Percentiles rank a stretch among this genome's conserved stretches.
These are phyloP conservation scores for Xylaria hypoxylon DNA, from an alignment of 2,329 filamentous ascomycete species.

Conservation along the genomic window DNA sequence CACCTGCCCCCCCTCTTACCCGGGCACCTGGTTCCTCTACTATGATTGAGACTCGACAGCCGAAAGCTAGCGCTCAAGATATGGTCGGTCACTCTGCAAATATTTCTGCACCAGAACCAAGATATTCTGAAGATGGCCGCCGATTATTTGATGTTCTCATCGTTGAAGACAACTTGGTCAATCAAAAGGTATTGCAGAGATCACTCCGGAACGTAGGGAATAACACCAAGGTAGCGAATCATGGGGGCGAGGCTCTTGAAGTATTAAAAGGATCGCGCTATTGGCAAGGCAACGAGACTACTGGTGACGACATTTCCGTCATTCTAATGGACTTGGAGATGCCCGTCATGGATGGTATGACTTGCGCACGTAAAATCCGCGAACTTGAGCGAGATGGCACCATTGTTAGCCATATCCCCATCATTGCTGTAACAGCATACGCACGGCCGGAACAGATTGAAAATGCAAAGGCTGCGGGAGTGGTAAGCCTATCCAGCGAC, in stretches of 20 bases:
- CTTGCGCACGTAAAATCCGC: conserved; percentile 76
- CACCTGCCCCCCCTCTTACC: conserved; percentile 45
- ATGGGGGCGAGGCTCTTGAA: conserved; percentile 72
- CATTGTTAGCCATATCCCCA: conserved; percentile 75
- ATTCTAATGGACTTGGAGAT: conserved; percentile 87
- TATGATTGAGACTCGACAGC: conserved; percentile 49
- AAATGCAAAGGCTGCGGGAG: conserved; percentile 76
- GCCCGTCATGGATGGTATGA: conserved; percentile 85
- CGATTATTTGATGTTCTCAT: conserved; percentile 68
- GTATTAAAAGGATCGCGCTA: conserved; percentile 66
- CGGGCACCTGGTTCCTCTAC: conserved; percentile 51
- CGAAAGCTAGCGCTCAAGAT: conserved; percentile 37
- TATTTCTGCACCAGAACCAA: conserved; percentile 40
- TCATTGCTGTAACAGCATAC: conserved; percentile 87
- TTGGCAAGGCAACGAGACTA: conserved; percentile 62
- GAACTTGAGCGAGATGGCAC: conserved; percentile 72
- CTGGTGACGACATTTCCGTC: conserved; percentile 69
- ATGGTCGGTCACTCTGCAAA: conserved; percentile 32
- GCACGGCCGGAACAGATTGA: conserved; percentile 79
- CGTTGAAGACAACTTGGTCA: conserved; percentile 76
- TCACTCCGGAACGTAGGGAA: conserved; percentile 72
- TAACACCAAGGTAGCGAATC: conserved; percentile 71
- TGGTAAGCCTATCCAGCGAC: conserved; percentile 63
- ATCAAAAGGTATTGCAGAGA: conserved; percentile 72
- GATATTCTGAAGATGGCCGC: conserved; percentile 47